A percentile compares a stretch with the other conserved stretches of the same genome.
Evolutionary conservation across 2,329 filamentous ascomycete genomes (phyloP).

Genomic region (Alternaria brassicae): DNA sequence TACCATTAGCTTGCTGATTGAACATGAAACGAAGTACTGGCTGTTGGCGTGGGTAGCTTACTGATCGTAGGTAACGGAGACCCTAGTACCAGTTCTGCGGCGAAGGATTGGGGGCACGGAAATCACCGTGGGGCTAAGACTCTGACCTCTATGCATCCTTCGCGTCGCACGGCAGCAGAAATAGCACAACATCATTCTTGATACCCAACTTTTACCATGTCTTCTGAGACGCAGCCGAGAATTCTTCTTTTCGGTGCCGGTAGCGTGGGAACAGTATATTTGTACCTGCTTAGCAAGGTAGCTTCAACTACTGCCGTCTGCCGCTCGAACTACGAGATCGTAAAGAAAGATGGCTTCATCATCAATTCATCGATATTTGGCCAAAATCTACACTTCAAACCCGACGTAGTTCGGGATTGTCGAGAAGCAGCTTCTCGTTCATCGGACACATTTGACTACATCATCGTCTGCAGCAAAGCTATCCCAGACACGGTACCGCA

Average conservation of each 20-base stretch:
- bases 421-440: slow-evolving; percentile 43
- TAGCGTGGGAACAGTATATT: slow-evolving; percentile 53
- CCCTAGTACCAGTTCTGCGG: not conserved
- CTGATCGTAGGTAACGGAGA: not conserved
- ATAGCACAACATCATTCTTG: not conserved
- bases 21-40: not conserved
- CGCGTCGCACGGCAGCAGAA: not conserved
- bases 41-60: not conserved
- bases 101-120: not conserved
- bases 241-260: slow-evolving; percentile 55
- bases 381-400: slow-evolving; percentile 43
- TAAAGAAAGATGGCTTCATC: slow-evolving; percentile 51
- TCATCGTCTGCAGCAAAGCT: slow-evolving; percentile 58
- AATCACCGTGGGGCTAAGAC: not conserved
- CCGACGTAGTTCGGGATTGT: slow-evolving; percentile 46
- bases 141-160: not conserved
- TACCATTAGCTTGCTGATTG: not conserved
- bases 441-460: slow-evolving; percentile 53
- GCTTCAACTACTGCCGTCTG: slow-evolving; percentile 54
- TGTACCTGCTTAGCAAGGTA: slow-evolving; percentile 52
- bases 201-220: not conserved
- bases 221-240: slow-evolving; percentile 18
- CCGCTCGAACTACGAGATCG: slow-evolving; percentile 55
- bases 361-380: slow-evolving; percentile 52
- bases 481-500: slow-evolving; percentile 50